phyloP scores from a whole-genome alignment of 257 asterid genomes.

The Apocynum venetum region DNA sequence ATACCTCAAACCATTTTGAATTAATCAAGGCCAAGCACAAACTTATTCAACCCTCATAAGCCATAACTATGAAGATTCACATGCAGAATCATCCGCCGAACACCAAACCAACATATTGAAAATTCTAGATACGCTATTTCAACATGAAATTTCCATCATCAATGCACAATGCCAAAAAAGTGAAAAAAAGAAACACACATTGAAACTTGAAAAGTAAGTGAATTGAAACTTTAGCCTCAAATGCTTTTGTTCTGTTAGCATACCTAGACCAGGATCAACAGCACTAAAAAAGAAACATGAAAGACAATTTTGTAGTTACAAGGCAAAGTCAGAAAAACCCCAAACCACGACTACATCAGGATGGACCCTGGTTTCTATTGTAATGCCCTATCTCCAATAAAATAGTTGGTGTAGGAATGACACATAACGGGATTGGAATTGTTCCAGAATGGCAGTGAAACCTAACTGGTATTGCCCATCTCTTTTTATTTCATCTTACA shows the following conservation, averaged over 20 bases:
- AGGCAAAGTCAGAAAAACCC: neutral
- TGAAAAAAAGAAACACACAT: neutral
- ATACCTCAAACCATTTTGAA: neutral
- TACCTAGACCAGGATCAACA: neutral
- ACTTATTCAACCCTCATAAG: neutral
- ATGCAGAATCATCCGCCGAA: neutral
- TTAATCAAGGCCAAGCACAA: neutral
- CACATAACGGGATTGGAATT: neutral
- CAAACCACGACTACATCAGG: neutral
- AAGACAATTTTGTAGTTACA: neutral
- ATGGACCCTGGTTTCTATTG: neutral
- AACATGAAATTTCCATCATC: neutral
- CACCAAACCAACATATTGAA: neutral
- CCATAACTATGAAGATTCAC: neutral
- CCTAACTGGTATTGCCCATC: neutral
- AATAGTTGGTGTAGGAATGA: neutral
- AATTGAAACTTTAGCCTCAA: neutral
- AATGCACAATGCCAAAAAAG: neutral
- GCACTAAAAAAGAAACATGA: neutral
- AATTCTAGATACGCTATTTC: neutral
- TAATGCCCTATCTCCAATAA: neutral
- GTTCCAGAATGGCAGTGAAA: neutral
- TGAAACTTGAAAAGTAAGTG: neutral
- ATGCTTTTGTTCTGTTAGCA: neutral
- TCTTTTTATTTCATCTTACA: neutral